These are phyloP conservation scores for Hygrophoropsis aurantiaca DNA, from an alignment of 768 basidiomycete species.

Conservation along the genomic window DNA sequence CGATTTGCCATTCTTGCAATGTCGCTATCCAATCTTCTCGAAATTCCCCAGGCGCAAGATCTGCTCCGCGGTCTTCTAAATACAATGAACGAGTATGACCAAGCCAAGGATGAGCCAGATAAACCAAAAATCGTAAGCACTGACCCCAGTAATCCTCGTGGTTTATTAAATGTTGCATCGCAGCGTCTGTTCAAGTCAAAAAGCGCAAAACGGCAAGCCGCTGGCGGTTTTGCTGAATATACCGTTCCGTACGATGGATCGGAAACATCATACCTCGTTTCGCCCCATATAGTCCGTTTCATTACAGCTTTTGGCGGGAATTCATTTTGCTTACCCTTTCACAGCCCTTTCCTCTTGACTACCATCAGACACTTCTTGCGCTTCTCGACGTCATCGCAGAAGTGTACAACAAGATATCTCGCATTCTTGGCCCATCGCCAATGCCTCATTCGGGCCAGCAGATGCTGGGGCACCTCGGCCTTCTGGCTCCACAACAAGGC, in stretches of 20 bases:
- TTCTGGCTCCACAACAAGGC: constrained; percentile 77
- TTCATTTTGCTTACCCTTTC: constrained; percentile 4
- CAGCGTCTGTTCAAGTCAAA: constrained; percentile 65
- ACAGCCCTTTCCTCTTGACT: constrained; percentile 88
- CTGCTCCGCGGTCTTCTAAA: constrained; percentile 73
- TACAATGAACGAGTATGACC: constrained; percentile 75
- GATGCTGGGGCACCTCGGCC: constrained; percentile 74
- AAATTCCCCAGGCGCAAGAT: constrained; percentile 78
- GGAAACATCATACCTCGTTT: constrained; percentile 69
- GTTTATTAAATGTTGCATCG: constrained; percentile 10
- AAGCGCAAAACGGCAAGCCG: constrained; percentile 50
- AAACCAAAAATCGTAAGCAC: constrained; percentile 68
- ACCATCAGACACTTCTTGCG: constrained; percentile 85
- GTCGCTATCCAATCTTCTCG: constrained; percentile 80
- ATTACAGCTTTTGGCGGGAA: not conserved
- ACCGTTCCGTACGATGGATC: constrained; percentile 54
- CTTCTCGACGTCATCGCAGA: constrained; percentile 88
- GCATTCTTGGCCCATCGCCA: constrained; percentile 80
- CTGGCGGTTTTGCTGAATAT: constrained; percentile 58
- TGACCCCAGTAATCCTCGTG: not conserved
- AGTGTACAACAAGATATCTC: constrained; percentile 84
- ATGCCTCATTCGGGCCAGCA: constrained; percentile 69
- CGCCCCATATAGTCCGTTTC: constrained; percentile 70
- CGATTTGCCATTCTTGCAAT: constrained; percentile 85
- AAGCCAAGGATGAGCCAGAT: constrained; percentile 50